These are phyloP conservation scores for Hura crepitans DNA, from an alignment of 441 rosid species.

Conservation along the genomic window DNA sequence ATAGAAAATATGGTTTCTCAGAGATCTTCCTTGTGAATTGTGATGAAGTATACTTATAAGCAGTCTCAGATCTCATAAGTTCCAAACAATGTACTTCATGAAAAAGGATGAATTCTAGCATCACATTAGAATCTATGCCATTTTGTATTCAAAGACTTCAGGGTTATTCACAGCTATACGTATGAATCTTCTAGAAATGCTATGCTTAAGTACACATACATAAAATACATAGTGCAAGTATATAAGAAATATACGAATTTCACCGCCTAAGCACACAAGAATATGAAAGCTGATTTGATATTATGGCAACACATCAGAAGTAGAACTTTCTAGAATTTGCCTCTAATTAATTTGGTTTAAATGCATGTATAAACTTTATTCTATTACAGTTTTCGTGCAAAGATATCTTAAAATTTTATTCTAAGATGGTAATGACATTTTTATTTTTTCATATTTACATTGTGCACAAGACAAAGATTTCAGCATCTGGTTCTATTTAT, in stretches of 20 bases:
- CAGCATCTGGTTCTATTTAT: constrained; percentile 30
- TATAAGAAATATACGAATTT: background rate
- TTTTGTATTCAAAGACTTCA: background rate
- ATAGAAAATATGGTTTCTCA: too few relatives aligned
- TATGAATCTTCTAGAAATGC: background rate
- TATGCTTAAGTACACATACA: background rate
- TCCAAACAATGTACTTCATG: background rate
- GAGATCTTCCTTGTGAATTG: background rate
- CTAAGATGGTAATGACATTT: background rate
- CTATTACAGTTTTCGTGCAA: background rate
- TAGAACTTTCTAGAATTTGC: background rate
- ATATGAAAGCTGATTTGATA: background rate
- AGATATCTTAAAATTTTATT: constrained; percentile 14
- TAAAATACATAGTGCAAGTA: background rate
- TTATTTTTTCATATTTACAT: constrained; percentile 11
- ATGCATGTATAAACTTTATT: constrained; percentile 1
- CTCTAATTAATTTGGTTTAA: background rate
- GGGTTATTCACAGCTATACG: background rate
- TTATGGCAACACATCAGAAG: constrained; percentile 6
- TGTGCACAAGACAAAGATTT: constrained; percentile 18
- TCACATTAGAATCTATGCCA: background rate
- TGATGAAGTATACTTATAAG: background rate
- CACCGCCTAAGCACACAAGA: background rate
- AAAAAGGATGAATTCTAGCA: background rate
- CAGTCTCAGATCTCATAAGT: background rate